Conservation (phyloP, 768 basidiomycete genomes). For the Amanita exitialis region DNA sequence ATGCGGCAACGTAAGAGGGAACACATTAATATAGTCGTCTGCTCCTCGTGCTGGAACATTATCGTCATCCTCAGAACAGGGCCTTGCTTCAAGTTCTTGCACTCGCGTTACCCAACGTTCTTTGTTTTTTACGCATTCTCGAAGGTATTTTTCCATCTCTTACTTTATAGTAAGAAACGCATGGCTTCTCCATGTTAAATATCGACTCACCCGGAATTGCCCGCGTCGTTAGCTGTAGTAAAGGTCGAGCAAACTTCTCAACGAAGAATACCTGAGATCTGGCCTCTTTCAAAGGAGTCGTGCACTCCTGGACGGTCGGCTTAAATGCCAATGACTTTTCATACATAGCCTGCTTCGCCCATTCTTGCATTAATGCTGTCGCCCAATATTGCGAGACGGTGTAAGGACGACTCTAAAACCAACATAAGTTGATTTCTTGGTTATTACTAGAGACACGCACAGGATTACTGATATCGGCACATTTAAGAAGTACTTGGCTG, state of each 20-base stretch:
- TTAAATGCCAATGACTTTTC: conserved; percentile 74
- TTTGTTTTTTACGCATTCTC: conserved; percentile 63
- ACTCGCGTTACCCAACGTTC: conserved; percentile 44
- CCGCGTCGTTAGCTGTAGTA: conserved; percentile 65
- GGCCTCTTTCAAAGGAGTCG: conserved; percentile 52
- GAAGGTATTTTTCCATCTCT: conserved; percentile 64
- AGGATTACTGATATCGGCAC: conserved; percentile 97
- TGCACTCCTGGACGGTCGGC: conserved; percentile 37
- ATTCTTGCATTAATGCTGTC: conserved; percentile 77
- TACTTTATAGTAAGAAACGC: not conserved
- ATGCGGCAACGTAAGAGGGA: conserved; percentile 4
- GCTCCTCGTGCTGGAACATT: not conserved
- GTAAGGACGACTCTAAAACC: conserved; percentile 75
- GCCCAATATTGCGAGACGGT: conserved; percentile 93
- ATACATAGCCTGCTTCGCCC: conserved; percentile 82
- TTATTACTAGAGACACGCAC: conserved; percentile 37
- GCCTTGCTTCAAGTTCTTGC: conserved; percentile 2
- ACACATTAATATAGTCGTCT: conserved; percentile 6
- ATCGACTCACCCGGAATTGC: conserved; percentile 59
- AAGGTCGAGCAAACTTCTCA: conserved; percentile 68
- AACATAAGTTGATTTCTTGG: not conserved
- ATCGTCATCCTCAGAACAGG: not conserved
- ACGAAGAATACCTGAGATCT: conserved; percentile 87
- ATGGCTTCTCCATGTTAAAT: not conserved
- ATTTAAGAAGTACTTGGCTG: conserved; percentile 91